A percentile compares a stretch with the other conserved stretches of the same genome.
Evolutionary conservation across 768 basidiomycete genomes (phyloP).

Genomic region (Piloderma croceum): DNA sequence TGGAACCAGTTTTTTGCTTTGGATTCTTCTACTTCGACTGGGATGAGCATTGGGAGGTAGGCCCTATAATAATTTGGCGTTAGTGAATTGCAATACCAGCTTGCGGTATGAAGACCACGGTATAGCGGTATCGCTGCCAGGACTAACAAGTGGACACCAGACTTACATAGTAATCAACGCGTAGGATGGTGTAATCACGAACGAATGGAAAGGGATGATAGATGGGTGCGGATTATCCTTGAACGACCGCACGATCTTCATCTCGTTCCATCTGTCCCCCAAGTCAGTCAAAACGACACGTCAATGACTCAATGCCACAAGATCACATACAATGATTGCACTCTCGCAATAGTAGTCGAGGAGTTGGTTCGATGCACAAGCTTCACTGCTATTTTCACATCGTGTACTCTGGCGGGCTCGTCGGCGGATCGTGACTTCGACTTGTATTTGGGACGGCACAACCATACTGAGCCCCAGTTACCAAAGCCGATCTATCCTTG

Average conservation of each 20-base stretch:
- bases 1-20: slow-evolving; percentile 80
- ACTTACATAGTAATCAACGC: slow-evolving; percentile 90
- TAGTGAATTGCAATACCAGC: slow-evolving; percentile 6
- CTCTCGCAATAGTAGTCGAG: slow-evolving; percentile 81
- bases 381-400: slow-evolving; percentile 78
- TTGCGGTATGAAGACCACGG: too few relatives aligned
- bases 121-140: too few relatives aligned
- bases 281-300: slow-evolving; percentile 2
- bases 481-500: slow-evolving; percentile 74
- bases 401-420: slow-evolving; percentile 31
- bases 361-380: slow-evolving; percentile 81
- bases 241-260: slow-evolving; percentile 88
- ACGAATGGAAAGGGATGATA: slow-evolving; percentile 88
- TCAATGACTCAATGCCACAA: slow-evolving; percentile 1
- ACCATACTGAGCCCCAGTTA: slow-evolving; percentile 92
- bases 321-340: slow-evolving; percentile 70
- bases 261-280: slow-evolving; percentile 82
- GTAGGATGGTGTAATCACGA: slow-evolving; percentile 88
- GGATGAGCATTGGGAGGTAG: slow-evolving; percentile 78
- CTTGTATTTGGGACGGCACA: slow-evolving; percentile 57
- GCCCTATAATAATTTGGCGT: slow-evolving; percentile 48
- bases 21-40: slow-evolving; percentile 79
- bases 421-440: slow-evolving; percentile 28
- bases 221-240: slow-evolving; percentile 85
- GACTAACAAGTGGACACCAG: too few relatives aligned